A percentile compares a stretch with the other conserved stretches of the same genome.
Conservation (phyloP, 1,139 yeast species). For the Hansenula sp. region DNA sequence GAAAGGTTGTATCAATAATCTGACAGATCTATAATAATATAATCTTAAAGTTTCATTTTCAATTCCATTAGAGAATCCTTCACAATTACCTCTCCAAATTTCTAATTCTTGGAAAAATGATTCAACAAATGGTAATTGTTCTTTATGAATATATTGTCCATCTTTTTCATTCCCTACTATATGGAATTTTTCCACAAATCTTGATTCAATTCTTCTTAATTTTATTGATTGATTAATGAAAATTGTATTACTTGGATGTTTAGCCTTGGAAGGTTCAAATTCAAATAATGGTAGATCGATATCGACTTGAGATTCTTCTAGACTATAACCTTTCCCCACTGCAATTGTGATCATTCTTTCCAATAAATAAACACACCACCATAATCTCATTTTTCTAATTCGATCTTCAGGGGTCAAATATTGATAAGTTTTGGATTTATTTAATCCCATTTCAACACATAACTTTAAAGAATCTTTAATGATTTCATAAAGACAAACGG, state of each 20-base stretch:
- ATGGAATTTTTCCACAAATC: constrained; percentile 46
- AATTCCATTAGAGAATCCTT: constrained; percentile 35
- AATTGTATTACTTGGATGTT: constrained; percentile 33
- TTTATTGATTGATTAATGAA: constrained; percentile 51
- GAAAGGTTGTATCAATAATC: constrained; percentile 55
- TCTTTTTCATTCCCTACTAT: constrained; percentile 21
- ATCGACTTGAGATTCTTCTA: constrained; percentile 43
- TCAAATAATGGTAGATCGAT: constrained; percentile 44
- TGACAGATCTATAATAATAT: constrained; percentile 52
- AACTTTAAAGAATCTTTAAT: constrained; percentile 45
- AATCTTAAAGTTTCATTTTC: constrained; percentile 50
- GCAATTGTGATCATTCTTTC: constrained; percentile 56
- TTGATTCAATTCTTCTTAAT: constrained; percentile 51
- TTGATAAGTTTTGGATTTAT: constrained; percentile 33
- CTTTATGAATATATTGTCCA: constrained; percentile 20
- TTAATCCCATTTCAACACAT: constrained; percentile 34
- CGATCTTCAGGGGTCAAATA: constrained; percentile 25
- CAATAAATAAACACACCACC: constrained; percentile 55
- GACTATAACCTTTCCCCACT: constrained; percentile 47
- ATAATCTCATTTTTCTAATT: constrained; percentile 42
- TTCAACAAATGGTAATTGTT: constrained; percentile 41
- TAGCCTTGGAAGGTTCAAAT: constrained; percentile 31
- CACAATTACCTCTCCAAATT: constrained; percentile 48
- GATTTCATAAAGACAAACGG: constrained; percentile 46
- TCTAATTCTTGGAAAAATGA: constrained; percentile 43